Base-by-base conservation (phyloP, 2,329 filamentous ascomycete species). In the Diaporthe nobilis region DNA sequence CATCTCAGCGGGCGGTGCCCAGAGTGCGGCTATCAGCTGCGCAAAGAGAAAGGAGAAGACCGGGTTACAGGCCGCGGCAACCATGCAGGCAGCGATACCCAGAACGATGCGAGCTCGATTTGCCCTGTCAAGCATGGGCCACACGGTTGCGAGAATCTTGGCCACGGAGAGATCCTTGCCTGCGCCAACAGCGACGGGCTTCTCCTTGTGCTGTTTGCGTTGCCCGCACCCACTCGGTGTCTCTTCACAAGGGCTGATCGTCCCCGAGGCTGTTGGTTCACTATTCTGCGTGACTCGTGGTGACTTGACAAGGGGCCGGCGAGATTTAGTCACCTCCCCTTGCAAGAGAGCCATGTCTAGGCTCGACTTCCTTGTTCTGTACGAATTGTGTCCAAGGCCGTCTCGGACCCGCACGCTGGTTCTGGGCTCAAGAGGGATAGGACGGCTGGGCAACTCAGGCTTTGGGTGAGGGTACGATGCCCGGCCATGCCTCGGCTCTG, bases 31-130 rank as follows among this genome's bases (percentile, higher is more conserved):
- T 0, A 98, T 88, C 0, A 98, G 88, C 74, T 92, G 90, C 0
- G 95, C 91, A 70, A 98, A 92, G 12, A 94, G 87, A 81, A 90
- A 95, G 0, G 95, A 93, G 79, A 98, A 98, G 0, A 91, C 85
- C 0, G 95, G 94, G 0, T 93, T 94, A 37, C 90, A 88, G 4
- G 88, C 90, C 4, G 94, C 93, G 63, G 94, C 92, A 0, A 93
- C 79, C 1, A 93, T 79, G 42, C 93, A 91, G 60, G 89, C 87
- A 0, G 90, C n/a, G 13, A 95, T 84, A 1, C 92, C 94, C 2
- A 90, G 72, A 0, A 93, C 39, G 0, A 97, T 84, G 17, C 90
- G 82, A 0, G 89, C 2, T 1, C 89, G 90, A 17, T 92, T 87
- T 9, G 78, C 84, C 71, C 79, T 80, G 1, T 86, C 84, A 0